Evolutionary conservation across 2,329 filamentous ascomycete genomes (phyloP).

Genomic region (Exophiala calicioides): DNA sequence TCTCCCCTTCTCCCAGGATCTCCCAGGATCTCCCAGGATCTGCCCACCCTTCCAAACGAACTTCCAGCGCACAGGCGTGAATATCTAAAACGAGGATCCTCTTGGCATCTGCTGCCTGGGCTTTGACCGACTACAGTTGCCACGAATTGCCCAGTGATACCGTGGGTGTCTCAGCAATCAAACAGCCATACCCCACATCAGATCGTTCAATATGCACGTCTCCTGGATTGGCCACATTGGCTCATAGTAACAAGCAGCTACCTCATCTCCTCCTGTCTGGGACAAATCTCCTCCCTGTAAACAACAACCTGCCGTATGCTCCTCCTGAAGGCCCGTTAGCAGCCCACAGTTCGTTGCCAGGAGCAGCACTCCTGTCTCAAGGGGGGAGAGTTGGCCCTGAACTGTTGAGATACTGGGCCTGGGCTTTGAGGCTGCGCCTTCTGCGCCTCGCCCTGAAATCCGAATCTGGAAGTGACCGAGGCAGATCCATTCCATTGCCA

Average conservation of each 20-base stretch:
- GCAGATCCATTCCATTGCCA: slow-evolving; percentile 4
- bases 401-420: too few species aligned
- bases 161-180: slow-evolving; percentile 22
- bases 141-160: slow-evolving; percentile 17
- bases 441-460: background rate
- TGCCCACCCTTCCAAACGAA: background rate
- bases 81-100: slow-evolving; percentile 3
- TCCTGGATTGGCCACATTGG: slow-evolving; percentile 13
- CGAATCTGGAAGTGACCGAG: background rate
- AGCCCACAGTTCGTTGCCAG: background rate
- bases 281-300: slow-evolving; percentile 5
- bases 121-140: background rate
- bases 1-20: too few species aligned
- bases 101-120: background rate
- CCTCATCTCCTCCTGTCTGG: slow-evolving; percentile 24
- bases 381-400: too few species aligned
- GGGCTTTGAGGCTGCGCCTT: background rate
- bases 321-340: background rate
- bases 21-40: too few species aligned
- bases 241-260: too few species aligned
- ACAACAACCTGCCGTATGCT: background rate
- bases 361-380: too few species aligned
- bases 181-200: slow-evolving; percentile 17
- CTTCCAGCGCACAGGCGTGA: too few species aligned
- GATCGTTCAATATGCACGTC: slow-evolving; percentile 18